Conservation (phyloP, 768 basidiomycete genomes). For the Russula abietina region DNA sequence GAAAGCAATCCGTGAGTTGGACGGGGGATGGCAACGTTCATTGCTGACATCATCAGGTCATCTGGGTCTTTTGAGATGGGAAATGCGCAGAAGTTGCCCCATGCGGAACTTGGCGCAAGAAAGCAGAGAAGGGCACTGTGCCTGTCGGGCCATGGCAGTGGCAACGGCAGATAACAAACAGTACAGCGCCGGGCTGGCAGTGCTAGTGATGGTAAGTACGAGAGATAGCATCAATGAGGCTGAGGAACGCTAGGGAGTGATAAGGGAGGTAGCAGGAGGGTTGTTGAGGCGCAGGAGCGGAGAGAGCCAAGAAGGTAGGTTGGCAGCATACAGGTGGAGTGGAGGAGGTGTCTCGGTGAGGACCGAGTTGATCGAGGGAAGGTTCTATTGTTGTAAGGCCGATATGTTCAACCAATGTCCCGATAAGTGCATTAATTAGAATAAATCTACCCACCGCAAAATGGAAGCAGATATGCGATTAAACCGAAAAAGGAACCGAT, state of each 20-base stretch:
- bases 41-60: neutral
- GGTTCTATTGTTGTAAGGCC: neutral
- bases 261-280: too few relatives aligned
- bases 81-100: neutral
- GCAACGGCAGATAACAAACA: neutral
- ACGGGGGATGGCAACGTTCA: neutral
- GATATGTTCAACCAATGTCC: neutral
- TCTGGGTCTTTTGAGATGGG: too few relatives aligned
- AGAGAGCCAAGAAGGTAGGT: too few relatives aligned
- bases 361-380: conserved; percentile 8
- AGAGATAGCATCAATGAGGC: too few relatives aligned
- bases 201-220: conserved; percentile 5
- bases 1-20: neutral
- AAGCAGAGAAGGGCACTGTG: too few relatives aligned
- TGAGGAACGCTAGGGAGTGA: neutral
- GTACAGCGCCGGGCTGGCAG: neutral
- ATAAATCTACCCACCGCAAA: neutral
- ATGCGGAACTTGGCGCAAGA: too few relatives aligned
- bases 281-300: too few relatives aligned
- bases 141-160: conserved; percentile 4
- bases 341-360: neutral
- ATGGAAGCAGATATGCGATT: conserved; percentile 11
- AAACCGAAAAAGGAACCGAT: conserved; percentile 8
- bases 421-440: neutral
- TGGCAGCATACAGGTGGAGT: neutral